Evolutionary conservation across 1,284 basidiomycete species (phyloP).

Genomic region (Cutaneotrichosporon sp.): DNA sequence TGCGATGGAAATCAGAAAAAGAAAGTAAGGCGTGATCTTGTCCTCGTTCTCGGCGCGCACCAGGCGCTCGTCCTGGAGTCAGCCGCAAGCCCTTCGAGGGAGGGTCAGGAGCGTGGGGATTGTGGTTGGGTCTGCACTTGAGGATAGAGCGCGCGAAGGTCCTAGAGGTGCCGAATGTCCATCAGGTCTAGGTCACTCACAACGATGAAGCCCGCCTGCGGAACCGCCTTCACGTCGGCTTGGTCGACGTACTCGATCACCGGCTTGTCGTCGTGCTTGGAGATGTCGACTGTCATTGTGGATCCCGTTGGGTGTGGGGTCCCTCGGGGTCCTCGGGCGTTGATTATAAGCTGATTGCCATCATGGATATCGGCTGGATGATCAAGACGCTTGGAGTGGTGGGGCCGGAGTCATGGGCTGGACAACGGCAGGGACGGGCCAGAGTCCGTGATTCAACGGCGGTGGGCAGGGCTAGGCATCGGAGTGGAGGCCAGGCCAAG

Average conservation of each 20-base stretch:
- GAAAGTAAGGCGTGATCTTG: slow-evolving; percentile 39
- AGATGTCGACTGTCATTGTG: not conserved
- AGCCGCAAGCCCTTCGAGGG: too few relatives aligned
- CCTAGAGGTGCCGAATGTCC: too few relatives aligned
- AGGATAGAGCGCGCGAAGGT: too few relatives aligned
- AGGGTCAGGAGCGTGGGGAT: too few relatives aligned
- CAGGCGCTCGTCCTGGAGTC: slow-evolving; percentile 22
- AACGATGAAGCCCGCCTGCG: not conserved
- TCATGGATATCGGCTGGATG: not conserved
- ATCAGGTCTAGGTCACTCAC: not conserved
- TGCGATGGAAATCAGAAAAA: slow-evolving; percentile 41
- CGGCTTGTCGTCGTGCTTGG: slow-evolving; percentile 4
- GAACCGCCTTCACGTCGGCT: not conserved
- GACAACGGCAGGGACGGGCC: too few relatives aligned
- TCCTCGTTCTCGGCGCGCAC: slow-evolving; percentile 32
- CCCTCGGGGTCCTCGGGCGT: not conserved
- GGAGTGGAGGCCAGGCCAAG: too few relatives aligned
- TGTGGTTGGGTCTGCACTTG: too few relatives aligned
- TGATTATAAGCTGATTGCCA: not conserved
- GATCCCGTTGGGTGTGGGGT: not conserved
- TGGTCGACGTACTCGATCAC: slow-evolving; percentile 3
- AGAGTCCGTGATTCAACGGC: too few relatives aligned
- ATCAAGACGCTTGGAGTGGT: not conserved
- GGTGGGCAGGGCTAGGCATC: too few relatives aligned
- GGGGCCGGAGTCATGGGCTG: too few relatives aligned